Conservation (phyloP, 805 yeast species). For the Kazachstania taianensis region DNA sequence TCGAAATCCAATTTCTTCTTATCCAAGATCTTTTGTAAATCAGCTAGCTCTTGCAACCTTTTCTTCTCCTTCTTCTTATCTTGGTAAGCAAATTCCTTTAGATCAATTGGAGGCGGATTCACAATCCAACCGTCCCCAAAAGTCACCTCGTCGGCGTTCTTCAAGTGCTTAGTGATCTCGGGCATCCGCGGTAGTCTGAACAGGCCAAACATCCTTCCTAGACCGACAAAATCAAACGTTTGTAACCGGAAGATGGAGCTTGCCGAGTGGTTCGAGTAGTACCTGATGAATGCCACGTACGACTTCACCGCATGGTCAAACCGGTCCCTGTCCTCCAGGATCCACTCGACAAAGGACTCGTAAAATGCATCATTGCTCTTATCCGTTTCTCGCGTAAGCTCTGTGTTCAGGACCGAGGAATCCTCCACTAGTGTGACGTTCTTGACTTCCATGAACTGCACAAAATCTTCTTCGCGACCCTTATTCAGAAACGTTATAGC, state of each 20-base stretch:
- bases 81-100: slow-evolving; percentile 55
- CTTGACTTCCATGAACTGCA: slow-evolving; percentile 70
- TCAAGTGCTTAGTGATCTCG: slow-evolving; percentile 49
- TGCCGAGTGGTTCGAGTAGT: slow-evolving; percentile 82
- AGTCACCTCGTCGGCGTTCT: slow-evolving; percentile 33
- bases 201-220: slow-evolving; percentile 72
- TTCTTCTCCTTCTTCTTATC: slow-evolving; percentile 55
- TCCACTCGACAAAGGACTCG: slow-evolving; percentile 38
- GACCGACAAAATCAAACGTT: slow-evolving; percentile 56
- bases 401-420: not conserved
- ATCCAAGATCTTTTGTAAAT: slow-evolving; percentile 29
- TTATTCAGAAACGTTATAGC: slow-evolving; percentile 65
- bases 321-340: slow-evolving; percentile 62
- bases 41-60: slow-evolving; percentile 49
- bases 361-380: slow-evolving; percentile 14
- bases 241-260: slow-evolving; percentile 74
- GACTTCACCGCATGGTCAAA: slow-evolving; percentile 75
- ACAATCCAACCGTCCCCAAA: slow-evolving; percentile 61
- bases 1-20: slow-evolving; percentile 35
- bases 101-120: slow-evolving; percentile 40
- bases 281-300: slow-evolving; percentile 72
- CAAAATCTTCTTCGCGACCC: slow-evolving; percentile 73
- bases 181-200: slow-evolving; percentile 91
- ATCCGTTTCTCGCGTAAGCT: not conserved
- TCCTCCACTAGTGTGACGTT: slow-evolving; percentile 41